phyloP scores from a whole-genome alignment of 805 yeast species.

The Saturnispora galanensis region DNA sequence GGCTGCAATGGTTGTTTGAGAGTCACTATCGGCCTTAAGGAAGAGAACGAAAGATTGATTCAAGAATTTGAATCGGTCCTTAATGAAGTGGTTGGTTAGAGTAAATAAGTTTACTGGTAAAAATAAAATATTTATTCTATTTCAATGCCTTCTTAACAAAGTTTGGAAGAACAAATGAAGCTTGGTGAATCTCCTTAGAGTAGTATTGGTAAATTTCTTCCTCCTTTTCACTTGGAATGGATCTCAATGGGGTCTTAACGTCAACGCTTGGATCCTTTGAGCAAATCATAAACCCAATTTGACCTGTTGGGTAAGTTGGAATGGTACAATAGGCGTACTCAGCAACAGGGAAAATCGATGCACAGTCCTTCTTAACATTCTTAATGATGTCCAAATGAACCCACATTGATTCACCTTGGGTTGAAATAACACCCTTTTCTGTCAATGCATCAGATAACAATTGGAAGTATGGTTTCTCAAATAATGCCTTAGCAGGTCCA shows the following conservation, averaged over 20 bases:
- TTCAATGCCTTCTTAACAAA: constrained; percentile 54
- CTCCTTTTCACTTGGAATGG: constrained; percentile 53
- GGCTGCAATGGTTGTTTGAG: constrained; percentile 87
- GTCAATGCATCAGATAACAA: constrained; percentile 81
- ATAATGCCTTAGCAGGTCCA: constrained; percentile 92
- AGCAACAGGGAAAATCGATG: constrained; percentile 79
- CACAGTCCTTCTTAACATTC: constrained; percentile 73
- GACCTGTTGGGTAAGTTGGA: constrained; percentile 97
- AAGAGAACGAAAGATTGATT: constrained; percentile 57
- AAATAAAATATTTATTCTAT: constrained; percentile 1
- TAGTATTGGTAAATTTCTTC: constrained; percentile 66
- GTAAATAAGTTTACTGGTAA: neutral
- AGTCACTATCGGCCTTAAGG: constrained; percentile 74
- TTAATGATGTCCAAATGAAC: constrained; percentile 77
- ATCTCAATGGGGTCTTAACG: constrained; percentile 62
- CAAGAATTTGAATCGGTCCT: constrained; percentile 22
- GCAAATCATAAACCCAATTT: constrained; percentile 97
- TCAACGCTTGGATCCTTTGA: constrained; percentile 59
- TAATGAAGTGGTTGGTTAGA: constrained; percentile 6
- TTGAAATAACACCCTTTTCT: constrained; percentile 81
- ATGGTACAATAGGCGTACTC: constrained; percentile 87
- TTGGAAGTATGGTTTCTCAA: constrained; percentile 87
- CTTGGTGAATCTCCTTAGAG: constrained; percentile 73
- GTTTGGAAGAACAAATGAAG: constrained; percentile 85
- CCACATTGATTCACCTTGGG: constrained; percentile 96